These are phyloP conservation scores for Neurospora hispaniola DNA, from an alignment of 495 filamentous ascomycete species.

Conservation along the genomic window DNA sequence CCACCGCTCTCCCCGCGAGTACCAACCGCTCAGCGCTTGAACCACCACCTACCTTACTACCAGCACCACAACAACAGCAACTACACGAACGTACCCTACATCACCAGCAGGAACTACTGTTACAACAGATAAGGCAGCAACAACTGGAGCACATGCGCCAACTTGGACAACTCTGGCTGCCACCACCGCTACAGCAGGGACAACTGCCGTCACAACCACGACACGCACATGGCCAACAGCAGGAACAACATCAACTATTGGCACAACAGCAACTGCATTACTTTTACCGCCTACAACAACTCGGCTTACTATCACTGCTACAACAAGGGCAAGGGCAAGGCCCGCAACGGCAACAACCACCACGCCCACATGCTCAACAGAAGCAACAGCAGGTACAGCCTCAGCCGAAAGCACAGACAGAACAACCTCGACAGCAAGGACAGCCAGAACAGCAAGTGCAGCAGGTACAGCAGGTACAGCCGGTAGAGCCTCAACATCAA, in stretches of 20 bases:
- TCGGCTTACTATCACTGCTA: neutral
- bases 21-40: neutral
- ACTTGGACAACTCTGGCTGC: neutral
- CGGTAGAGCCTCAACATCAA: too few relatives aligned
- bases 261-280: neutral
- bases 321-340: neutral
- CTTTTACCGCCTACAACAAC: neutral
- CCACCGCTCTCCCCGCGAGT: neutral
- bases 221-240: neutral
- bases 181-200: neutral
- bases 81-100: neutral
- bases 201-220: neutral
- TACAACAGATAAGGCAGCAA: neutral
- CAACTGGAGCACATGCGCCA: neutral
- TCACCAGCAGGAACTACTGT: neutral
- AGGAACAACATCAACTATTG: neutral
- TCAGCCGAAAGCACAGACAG: too few relatives aligned
- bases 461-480: too few relatives aligned
- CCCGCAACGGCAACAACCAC: neutral
- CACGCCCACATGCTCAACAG: neutral
- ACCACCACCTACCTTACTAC: neutral
- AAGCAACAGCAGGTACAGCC: too few relatives aligned
- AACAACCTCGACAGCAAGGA: too few relatives aligned
- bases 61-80: neutral
- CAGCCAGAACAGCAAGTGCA: too few relatives aligned